Percentiles rank a stretch among this genome's conserved stretches.
Evolutionary conservation across 345 rosid species (phyloP).

Genomic region (Euphorbia tirucalli): DNA sequence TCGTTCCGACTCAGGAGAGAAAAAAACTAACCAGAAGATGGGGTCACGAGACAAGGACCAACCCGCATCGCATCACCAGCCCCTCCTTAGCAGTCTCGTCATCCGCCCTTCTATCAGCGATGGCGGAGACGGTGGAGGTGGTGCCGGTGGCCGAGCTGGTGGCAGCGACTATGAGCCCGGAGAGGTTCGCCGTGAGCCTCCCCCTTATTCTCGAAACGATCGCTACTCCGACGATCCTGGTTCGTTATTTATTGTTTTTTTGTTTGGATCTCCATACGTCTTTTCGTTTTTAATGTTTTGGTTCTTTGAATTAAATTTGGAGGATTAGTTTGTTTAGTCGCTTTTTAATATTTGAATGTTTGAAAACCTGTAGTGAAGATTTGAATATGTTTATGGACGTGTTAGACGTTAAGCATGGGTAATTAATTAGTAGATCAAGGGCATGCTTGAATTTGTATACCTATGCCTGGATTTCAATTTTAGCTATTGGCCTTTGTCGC

Average conservation of each 20-base stretch:
- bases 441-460: not conserved
- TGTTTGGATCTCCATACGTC: not conserved
- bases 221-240: constrained; percentile 61
- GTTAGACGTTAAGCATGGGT: not conserved
- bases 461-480: not conserved
- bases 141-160: constrained; percentile 31
- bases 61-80: constrained; percentile 59
- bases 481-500: not conserved
- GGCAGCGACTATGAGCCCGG: constrained; percentile 65
- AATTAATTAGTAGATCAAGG: not conserved
- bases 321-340: not conserved
- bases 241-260: constrained; percentile 28
- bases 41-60: constrained; percentile 70
- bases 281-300: not conserved
- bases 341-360: not conserved
- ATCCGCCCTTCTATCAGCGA: constrained; percentile 65
- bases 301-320: not conserved
- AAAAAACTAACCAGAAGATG: constrained; percentile 37
- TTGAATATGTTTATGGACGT: not conserved
- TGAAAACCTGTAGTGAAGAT: not conserved
- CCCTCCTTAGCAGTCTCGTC: constrained; percentile 78
- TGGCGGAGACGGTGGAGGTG: constrained; percentile 36
- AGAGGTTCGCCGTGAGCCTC: constrained; percentile 65
- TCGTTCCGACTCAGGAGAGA: not conserved
- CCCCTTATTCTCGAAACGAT: constrained; percentile 49